Evolutionary conservation across 768 basidiomycete genomes (phyloP), one percentile per base, ranked within the genome.

Genomic region (Gloeopeniophorella convolvens): DNA sequence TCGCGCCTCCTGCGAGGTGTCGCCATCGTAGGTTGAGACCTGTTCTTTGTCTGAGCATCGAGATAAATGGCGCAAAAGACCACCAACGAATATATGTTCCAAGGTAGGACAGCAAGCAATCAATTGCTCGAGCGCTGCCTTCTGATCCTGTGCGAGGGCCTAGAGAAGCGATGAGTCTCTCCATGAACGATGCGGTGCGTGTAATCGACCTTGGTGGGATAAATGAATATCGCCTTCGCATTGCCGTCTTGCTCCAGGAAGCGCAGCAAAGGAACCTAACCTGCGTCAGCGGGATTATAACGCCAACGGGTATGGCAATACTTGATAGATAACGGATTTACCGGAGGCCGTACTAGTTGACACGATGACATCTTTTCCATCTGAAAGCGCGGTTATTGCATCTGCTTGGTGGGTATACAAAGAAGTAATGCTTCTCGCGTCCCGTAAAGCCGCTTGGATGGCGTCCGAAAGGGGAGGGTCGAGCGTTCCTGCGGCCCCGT

Each of bases 131-230:
- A 94, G 65, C 1, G 85, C 81, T 3, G 70, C 67, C 57, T 74
- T 80, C 64, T 95, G 91, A 60, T 95, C 91, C 66, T 95, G 91
- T 1, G 92, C 91, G 33, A 95, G 70, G 13, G 91, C 91, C 85
- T 90, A 37, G 6, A 13, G 10, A 20, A n/a, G 43, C 26, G 28
- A 33, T 47, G 16, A 18, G 23, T 21, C 18, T 9, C 32, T 4
- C 20, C 18, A 20, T 13, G 18, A 15, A 7, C 16, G 11, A 15
- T 12, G 34, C 39, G 33, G 35, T 9, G 18, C 20, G 15, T 8
- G 20, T 33, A 23, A 46, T 61, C 32, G 42, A 78, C 88, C 69
- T 95, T 95, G 0, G 91, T 95, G 1, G 91, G 91, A 59, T 91
- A 95, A 30, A 95, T 77, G 60, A 90, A 85, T 32, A 95, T 75